These are phyloP conservation scores for Hypomontagnella submonticulosa DNA, from an alignment of 495 filamentous ascomycete species.

Conservation along the genomic window DNA sequence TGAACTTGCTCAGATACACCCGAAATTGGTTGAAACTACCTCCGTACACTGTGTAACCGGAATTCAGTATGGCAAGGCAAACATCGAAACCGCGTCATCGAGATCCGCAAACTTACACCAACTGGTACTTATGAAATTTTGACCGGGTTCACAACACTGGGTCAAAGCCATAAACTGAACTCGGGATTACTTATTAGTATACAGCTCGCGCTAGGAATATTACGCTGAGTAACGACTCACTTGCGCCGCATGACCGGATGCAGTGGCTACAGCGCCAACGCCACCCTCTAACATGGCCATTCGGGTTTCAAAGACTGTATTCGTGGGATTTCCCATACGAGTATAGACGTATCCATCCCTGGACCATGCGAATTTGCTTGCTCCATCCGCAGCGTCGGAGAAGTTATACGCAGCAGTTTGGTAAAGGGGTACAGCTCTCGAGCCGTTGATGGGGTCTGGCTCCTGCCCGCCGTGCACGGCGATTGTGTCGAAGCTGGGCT, in stretches of 20 bases:
- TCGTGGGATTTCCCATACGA: constrained; percentile 57
- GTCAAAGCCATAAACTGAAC: constrained; percentile 56
- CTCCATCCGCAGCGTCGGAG: constrained; percentile 56
- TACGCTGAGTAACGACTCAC: constrained; percentile 27
- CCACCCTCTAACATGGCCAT: constrained; percentile 58
- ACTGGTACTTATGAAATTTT: constrained; percentile 56
- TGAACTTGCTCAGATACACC: constrained; percentile 56
- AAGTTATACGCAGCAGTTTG: constrained; percentile 58
- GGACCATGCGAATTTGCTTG: constrained; percentile 56
- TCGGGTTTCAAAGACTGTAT: constrained; percentile 54
- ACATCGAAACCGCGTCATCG: background rate
- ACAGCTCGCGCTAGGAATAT: constrained; percentile 9
- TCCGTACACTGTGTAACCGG: constrained; percentile 45
- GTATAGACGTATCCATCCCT: constrained; percentile 58
- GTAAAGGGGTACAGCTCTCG: constrained; percentile 55
- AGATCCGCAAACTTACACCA: constrained; percentile 44
- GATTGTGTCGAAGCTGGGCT: constrained; percentile 54
- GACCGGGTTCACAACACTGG: constrained; percentile 52
- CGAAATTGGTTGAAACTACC: constrained; percentile 57
- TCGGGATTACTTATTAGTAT: constrained; percentile 24
- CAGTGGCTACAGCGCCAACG: constrained; percentile 55
- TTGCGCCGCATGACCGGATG: constrained; percentile 54
- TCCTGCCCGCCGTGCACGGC: constrained; percentile 56
- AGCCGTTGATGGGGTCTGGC: constrained; percentile 56
- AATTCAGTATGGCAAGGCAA: constrained; percentile 12